Evolutionary conservation across 345 rosid species (phyloP).

Genomic region (Dipteronia sinensis): DNA sequence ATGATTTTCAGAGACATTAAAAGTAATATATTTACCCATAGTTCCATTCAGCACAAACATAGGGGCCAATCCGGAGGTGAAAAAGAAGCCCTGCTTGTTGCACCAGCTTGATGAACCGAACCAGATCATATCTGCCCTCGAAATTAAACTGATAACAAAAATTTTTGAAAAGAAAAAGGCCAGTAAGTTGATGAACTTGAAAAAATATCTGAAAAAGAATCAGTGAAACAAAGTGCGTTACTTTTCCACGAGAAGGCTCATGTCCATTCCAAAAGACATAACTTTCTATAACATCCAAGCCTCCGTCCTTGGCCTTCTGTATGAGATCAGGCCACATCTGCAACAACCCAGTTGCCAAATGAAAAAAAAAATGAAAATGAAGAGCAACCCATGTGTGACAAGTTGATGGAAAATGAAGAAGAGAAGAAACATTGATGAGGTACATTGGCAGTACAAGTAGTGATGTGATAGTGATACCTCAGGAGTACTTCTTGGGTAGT

Average conservation of each 20-base stretch:
- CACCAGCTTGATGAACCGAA: conserved; percentile 76
- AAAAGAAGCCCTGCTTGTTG: conserved; percentile 92
- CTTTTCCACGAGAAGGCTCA: conserved; percentile 90
- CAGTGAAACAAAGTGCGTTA: conserved; percentile 24
- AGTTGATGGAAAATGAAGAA: conserved; percentile 5
- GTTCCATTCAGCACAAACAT: conserved; percentile 95
- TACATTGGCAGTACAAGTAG: conserved; percentile 26
- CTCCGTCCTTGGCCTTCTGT: conserved; percentile 94
- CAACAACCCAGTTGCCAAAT: conserved; percentile 14
- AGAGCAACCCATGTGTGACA: conserved; percentile 23
- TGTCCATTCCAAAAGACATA: conserved; percentile 98
- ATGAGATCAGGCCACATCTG: conserved; percentile 99
- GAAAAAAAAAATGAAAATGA: conserved; percentile 21
- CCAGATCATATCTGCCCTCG: conserved; percentile 82
- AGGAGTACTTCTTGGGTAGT: conserved; percentile 96
- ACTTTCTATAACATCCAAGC: conserved; percentile 86
- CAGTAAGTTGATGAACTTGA: background rate
- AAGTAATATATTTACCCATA: conserved; percentile 59
- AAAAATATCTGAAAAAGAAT: background rate
- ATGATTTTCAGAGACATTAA: background rate
- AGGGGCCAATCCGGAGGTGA: conserved; percentile 97
- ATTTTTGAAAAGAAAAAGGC: background rate
- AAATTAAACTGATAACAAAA: conserved; percentile 62
- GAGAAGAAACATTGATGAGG: conserved; percentile 13
- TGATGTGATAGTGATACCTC: conserved; percentile 44